Base-by-base conservation (phyloP, 2,329 filamentous ascomycete genomes). In the Stagonosporopsis tanaceti region DNA sequence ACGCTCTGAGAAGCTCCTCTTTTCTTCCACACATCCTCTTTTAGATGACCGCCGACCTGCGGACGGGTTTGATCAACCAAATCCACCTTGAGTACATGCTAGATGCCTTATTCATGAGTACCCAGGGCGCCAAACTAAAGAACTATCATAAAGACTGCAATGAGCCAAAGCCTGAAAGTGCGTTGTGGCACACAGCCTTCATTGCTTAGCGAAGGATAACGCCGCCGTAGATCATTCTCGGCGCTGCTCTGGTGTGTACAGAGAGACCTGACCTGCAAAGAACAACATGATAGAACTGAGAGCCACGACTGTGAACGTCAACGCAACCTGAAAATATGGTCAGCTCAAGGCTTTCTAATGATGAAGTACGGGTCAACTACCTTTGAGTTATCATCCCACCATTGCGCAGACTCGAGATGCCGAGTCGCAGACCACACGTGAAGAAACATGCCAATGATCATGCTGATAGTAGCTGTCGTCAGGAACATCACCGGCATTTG, bases 401-500 rank as follows among this genome's bases (percentile, higher is more conserved):
- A 67, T 9, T 53, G 32, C n/a, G 64, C 60, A 50, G 61, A 50
- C 6, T 66, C 46, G 28, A 68, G 47, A 17, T 68, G 61, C 20
- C 59, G 60, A 14, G 72, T 73, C 7, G 74, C 73, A 22, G 62
- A 68, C 76, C 76, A 78, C 12, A 77, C 70, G 56, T 77, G 70
- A n/a, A 76, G 45, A 32, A 73, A 77, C 71, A 77, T 73, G 2
- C 76, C 76, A 7, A 69, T 47, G 24, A 78, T 68, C 76, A 78
- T 77, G n/a, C 67, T 71, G 1, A 77, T 46, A 4, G 72, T 72
- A 6, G 72, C 68, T 4, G 64, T 65, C 0, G 74, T 72, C 25
- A 78, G 54, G 40, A 77, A 77, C 62, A 74, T 71, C 0, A 75
- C 73, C 0, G 74, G 70, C 63, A 78, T 70, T 53, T 78, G 76